Percentiles rank a stretch among this genome's conserved stretches.
These are phyloP conservation scores for Lipomyces orientalis DNA, from an alignment of 805 yeast species.

Conservation along the genomic window DNA sequence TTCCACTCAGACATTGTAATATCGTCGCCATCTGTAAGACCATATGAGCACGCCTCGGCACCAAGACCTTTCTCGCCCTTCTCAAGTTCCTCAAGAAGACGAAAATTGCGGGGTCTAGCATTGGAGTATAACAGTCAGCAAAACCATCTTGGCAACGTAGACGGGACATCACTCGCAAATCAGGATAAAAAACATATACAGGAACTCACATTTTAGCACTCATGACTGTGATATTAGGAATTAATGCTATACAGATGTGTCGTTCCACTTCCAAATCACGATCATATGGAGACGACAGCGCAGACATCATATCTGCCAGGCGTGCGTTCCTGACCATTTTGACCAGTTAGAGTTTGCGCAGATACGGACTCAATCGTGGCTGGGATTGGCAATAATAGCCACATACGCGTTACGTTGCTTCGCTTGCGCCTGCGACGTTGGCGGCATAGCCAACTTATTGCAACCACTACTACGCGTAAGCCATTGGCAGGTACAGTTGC, in stretches of 20 bases:
- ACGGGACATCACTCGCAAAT: background rate
- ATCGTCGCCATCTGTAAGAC: slow-evolving; percentile 87
- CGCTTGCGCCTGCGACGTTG: background rate
- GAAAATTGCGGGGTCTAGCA: slow-evolving; percentile 81
- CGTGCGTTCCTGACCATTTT: too few species aligned
- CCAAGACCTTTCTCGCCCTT: slow-evolving; percentile 98
- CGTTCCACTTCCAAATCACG: background rate
- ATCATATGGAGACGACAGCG: background rate
- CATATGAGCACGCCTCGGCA: slow-evolving; percentile 95
- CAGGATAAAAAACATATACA: background rate
- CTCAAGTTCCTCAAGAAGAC: slow-evolving; percentile 93
- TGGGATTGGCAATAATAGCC: background rate
- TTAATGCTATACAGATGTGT: background rate
- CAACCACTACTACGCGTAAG: background rate
- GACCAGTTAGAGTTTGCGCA: background rate
- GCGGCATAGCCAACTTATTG: background rate
- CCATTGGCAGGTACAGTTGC: background rate
- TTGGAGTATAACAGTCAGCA: background rate
- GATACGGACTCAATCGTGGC: background rate
- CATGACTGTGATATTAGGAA: slow-evolving; percentile 12
- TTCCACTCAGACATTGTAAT: slow-evolving; percentile 95
- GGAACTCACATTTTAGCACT: slow-evolving; percentile 34
- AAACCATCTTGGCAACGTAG: background rate
- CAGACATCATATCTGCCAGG: too few species aligned
- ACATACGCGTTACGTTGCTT: background rate